phyloP scores from a whole-genome alignment of 345 rosid species.

The Carallia pectinifolia region DNA sequence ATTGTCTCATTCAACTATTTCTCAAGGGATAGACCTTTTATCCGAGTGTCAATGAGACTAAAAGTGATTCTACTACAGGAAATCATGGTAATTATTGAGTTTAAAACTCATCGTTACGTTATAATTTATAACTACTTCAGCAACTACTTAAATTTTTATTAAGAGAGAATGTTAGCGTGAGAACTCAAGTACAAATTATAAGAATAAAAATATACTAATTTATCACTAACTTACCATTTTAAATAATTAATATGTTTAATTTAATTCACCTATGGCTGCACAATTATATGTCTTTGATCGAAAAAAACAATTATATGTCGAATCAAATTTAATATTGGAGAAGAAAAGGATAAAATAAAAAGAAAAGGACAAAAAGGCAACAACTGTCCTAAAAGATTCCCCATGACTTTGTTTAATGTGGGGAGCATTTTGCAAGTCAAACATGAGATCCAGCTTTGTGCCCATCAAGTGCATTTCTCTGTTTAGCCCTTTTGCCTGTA shows the following conservation, averaged over 20 bases:
- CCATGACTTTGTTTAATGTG: conserved; percentile 16
- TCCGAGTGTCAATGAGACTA: too few relatives aligned
- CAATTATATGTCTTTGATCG: conserved; percentile 14
- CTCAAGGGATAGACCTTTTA: too few relatives aligned
- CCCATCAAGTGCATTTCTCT: conserved; percentile 18
- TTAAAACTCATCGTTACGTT: too few relatives aligned
- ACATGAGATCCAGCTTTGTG: not conserved
- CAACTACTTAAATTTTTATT: too few relatives aligned
- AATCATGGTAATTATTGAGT: too few relatives aligned
- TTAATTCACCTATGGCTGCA: conserved; percentile 12
- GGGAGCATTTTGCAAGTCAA: conserved; percentile 31
- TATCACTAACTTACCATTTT: too few relatives aligned
- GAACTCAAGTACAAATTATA: too few relatives aligned
- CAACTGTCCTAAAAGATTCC: conserved; percentile 34
- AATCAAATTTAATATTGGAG: conserved; percentile 10
- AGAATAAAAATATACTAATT: too few relatives aligned
- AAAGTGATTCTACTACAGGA: too few relatives aligned
- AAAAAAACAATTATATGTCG: conserved; percentile 17
- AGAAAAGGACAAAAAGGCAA: conserved; percentile 16
- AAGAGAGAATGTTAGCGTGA: too few relatives aligned
- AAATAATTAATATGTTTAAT: not conserved
- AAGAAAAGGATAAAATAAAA: conserved; percentile 1
- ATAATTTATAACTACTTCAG: too few relatives aligned
- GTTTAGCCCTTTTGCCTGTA: not conserved
- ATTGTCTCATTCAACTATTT: too few relatives aligned